phyloP scores from a whole-genome alignment of 169 alveolate species.

The Plasmodium yoelii region DNA sequence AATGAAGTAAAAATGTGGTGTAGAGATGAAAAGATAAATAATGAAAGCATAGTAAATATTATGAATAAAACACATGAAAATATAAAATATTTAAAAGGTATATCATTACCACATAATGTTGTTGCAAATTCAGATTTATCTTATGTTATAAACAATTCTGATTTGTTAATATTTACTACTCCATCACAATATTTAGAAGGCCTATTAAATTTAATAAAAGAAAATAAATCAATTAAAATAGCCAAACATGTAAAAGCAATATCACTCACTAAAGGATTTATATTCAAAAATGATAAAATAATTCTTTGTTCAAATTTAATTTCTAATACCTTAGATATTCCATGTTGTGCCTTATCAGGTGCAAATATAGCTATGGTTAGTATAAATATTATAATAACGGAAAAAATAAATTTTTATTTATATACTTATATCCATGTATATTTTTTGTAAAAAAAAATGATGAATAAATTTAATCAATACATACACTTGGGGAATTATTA shows the following conservation, averaged over 20 bases:
- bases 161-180: slow-evolving; percentile 89
- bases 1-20: slow-evolving; percentile 91
- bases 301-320: slow-evolving; percentile 82
- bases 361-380: slow-evolving; percentile 92
- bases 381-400: not conserved
- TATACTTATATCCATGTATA: not conserved
- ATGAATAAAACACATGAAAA: slow-evolving; percentile 92
- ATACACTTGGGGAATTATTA: too few relatives aligned
- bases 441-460: not conserved
- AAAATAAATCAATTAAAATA: slow-evolving; percentile 46
- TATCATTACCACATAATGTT: slow-evolving; percentile 88
- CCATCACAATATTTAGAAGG: slow-evolving; percentile 91
- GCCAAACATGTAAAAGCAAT: slow-evolving; percentile 84
- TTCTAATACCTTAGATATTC: slow-evolving; percentile 81
- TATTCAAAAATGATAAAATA: slow-evolving; percentile 81
- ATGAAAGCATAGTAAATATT: slow-evolving; percentile 88
- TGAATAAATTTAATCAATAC: not conserved
- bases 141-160: slow-evolving; percentile 88
- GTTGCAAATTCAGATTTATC: slow-evolving; percentile 90
- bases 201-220: slow-evolving; percentile 25
- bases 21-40: slow-evolving; percentile 89
- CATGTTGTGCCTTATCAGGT: slow-evolving; percentile 89
- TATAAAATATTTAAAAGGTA: slow-evolving; percentile 90
- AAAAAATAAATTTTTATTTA: not conserved
- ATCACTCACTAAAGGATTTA: slow-evolving; percentile 89